Conservation (phyloP, 2,329 filamentous ascomycete genomes). For the Aspergillus unguis region DNA sequence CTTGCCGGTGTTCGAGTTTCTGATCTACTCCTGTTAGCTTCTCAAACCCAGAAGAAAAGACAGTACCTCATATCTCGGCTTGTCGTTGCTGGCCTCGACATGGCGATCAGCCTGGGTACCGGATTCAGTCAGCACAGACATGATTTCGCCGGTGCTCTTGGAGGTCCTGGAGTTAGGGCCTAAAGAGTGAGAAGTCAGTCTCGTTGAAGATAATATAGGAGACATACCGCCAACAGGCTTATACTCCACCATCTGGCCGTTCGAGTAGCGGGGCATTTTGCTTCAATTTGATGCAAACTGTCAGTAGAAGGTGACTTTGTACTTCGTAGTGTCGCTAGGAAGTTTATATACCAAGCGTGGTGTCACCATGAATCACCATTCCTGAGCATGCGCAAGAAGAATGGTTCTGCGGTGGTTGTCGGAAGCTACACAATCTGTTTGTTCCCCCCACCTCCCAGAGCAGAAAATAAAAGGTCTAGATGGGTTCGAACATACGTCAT, state of each 20-base stretch:
- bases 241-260: conserved; percentile 31
- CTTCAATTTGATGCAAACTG: background rate
- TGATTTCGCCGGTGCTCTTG: conserved; percentile 32
- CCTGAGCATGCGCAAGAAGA: background rate
- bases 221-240: conserved; percentile 36
- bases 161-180: conserved; percentile 33
- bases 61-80: conserved; percentile 35
- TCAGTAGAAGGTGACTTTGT: background rate
- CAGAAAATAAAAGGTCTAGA: too few species aligned
- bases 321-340: background rate
- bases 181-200: conserved; percentile 6
- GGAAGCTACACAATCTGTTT: too few species aligned
- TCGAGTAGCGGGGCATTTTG: conserved; percentile 12
- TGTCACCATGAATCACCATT: background rate
- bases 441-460: too few species aligned
- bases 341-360: background rate
- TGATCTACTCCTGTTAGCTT: conserved; percentile 21
- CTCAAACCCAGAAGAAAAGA: background rate
- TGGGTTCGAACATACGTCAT: too few species aligned
- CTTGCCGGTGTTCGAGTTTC: conserved; percentile 35
- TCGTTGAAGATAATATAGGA: background rate
- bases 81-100: conserved; percentile 30
- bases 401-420: too few species aligned
- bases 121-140: conserved; percentile 31
- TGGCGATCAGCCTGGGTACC: conserved; percentile 29